Base-by-base conservation (phyloP, 306 rosid genomes). In the Fragaria iinumae region DNA sequence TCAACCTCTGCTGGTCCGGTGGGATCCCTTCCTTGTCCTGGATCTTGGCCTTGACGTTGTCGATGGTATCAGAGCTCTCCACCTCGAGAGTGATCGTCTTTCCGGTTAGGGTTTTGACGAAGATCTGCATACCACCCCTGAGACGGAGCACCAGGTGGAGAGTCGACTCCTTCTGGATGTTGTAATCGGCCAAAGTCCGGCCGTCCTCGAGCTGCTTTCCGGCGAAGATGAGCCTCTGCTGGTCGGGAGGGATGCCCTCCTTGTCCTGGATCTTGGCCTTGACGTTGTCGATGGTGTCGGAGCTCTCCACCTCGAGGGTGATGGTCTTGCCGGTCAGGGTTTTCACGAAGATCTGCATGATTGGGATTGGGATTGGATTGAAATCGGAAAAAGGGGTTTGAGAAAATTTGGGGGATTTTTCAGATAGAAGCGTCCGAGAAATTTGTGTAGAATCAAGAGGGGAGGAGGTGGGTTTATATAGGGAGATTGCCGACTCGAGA, bases 181-280 rank as follows among this genome's bases (percentile, higher is more conserved):
- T 85, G 77, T 85, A 85, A 5, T 84, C 88, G 34, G 85, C 85
- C 0, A 85, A 71, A 2, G 88, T 85, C 0, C 85, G 81, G 36
- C 88, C 88, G n/a, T 85, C 88, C 56, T 85, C 88, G 4, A 85
- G 21, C 32, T 83, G 86, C 74, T 83, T 83, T 0, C 85, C 85
- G 69, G 85, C 85, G 79, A 82, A 82, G 79, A 82, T 82, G 5
- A 82, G n/a, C 29, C 85, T 62, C 76, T 82, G 85, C 73, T 82
- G 82, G 11, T 82, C 85, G 11, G 85, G 85, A 0, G 85, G 85
- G 18, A 78, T 83, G 0, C 86, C 86, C 3, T 83, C 86, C 78
- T 83, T 83, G 71, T 83, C 86, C 4, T 83, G 86, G 78, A 83
- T 83, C 80, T 83, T 83, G 18, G 83, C 80, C 65, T 83, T 83